Percentiles rank a stretch among this genome's conserved stretches.
Conservation (phyloP, 176 grass and related monocot genomes). For the Cenchrus americanus region DNA sequence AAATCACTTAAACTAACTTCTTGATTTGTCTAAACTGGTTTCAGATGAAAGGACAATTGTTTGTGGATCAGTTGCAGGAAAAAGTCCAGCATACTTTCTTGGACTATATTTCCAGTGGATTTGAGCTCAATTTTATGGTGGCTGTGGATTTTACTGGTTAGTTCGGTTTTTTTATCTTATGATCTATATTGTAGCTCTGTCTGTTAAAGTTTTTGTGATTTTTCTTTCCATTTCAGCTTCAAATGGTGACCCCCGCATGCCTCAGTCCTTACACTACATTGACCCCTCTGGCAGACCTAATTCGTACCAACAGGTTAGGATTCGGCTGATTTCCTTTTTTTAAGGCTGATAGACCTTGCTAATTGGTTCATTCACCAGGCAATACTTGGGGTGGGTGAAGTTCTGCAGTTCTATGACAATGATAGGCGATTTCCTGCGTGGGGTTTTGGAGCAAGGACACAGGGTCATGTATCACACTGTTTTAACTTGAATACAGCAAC, state of each 20-base stretch:
- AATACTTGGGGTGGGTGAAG: constrained; percentile 83
- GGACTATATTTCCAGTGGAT: constrained; percentile 94
- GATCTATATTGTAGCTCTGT: constrained; percentile 18
- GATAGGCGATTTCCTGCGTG: constrained; percentile 86
- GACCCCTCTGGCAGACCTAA: constrained; percentile 89
- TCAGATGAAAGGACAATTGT: constrained; percentile 90
- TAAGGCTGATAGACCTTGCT: constrained; percentile 6
- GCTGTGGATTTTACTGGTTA: constrained; percentile 97
- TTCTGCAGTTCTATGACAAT: constrained; percentile 91
- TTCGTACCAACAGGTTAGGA: constrained; percentile 86
- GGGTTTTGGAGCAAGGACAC: constrained; percentile 87
- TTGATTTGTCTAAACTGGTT: constrained; percentile 19
- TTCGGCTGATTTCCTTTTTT: constrained; percentile 3
- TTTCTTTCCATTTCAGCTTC: constrained; percentile 61
- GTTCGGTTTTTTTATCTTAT: constrained; percentile 16
- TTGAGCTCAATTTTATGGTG: constrained; percentile 98
- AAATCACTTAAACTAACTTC: constrained; percentile 2
- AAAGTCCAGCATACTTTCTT: constrained; percentile 95
- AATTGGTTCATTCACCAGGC: constrained; percentile 51
- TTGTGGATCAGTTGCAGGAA: constrained; percentile 75
- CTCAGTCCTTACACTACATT: constrained; percentile 89
- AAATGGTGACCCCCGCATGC: constrained; percentile 82
- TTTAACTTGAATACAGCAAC: constrained; percentile 80
- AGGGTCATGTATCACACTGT: constrained; percentile 74
- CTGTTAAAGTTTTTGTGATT: neutral